These are phyloP conservation scores for Elongisporangium prolatum DNA, from an alignment of 352 stramenopile species.

Conservation along the genomic window DNA sequence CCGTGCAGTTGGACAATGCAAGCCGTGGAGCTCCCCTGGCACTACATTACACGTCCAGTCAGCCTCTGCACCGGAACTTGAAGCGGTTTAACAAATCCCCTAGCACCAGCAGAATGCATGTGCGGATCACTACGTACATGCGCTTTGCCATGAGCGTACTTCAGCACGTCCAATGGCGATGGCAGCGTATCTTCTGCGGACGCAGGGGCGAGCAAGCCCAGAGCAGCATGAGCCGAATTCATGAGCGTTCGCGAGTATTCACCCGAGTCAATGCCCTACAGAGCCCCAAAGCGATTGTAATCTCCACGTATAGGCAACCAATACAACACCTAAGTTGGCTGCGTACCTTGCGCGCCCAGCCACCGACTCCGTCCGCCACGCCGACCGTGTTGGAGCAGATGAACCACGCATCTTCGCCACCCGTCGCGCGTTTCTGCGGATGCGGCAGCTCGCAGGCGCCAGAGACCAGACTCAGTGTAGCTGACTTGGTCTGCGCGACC, in stretches of 20 bases:
- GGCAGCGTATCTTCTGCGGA: slow-evolving; percentile 17
- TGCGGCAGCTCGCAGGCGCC: slow-evolving; percentile 76
- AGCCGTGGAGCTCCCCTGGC: slow-evolving; percentile 76
- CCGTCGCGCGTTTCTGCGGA: slow-evolving; percentile 76
- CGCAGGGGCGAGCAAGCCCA: slow-evolving; percentile 9
- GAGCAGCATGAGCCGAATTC: slow-evolving; percentile 34
- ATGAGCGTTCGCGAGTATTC: slow-evolving; percentile 86
- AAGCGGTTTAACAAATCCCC: neutral
- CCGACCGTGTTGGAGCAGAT: slow-evolving; percentile 69
- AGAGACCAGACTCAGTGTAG: slow-evolving; percentile 50
- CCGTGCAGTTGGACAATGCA: slow-evolving; percentile 80
- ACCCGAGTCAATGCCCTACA: slow-evolving; percentile 79
- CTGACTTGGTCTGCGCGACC: slow-evolving; percentile 14
- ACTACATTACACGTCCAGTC: slow-evolving; percentile 24
- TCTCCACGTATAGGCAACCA: neutral
- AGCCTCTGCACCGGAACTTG: neutral
- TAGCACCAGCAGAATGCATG: neutral
- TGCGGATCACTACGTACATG: slow-evolving; percentile 23
- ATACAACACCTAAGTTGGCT: neutral
- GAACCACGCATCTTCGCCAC: slow-evolving; percentile 86
- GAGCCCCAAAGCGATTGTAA: neutral
- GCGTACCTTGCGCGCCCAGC: slow-evolving; percentile 77
- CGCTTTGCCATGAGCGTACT: slow-evolving; percentile 55
- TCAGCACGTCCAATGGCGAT: slow-evolving; percentile 66
- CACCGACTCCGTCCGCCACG: slow-evolving; percentile 84